These are phyloP conservation scores for Amniculicola lignicola DNA, from an alignment of 495 filamentous ascomycete genomes.

Conservation along the genomic window DNA sequence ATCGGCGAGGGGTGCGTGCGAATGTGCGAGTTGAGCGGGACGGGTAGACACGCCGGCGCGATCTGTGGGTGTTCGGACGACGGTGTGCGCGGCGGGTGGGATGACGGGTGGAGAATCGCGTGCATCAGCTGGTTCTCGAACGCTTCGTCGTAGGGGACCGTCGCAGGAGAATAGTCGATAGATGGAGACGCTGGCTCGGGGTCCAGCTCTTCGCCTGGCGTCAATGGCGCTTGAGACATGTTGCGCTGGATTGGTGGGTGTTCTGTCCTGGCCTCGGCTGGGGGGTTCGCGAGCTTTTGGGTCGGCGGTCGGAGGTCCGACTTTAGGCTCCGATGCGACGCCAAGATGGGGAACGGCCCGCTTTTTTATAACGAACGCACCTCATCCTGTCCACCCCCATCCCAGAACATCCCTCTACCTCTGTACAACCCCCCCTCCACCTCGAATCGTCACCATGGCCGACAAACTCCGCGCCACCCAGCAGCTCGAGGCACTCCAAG, in stretches of 20 bases:
- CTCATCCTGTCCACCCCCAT: background rate
- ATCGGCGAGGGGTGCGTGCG: constrained; percentile 38
- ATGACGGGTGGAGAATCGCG: constrained; percentile 32
- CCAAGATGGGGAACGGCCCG: no score
- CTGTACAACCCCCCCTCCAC: background rate
- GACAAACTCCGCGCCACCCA: constrained; percentile 97
- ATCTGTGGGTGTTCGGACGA: constrained; percentile 23
- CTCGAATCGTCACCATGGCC: constrained; percentile 51
- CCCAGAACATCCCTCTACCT: background rate
- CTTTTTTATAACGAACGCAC: background rate
- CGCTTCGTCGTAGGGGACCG: constrained; percentile 35
- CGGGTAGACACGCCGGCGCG: constrained; percentile 35
- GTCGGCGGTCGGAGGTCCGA: no score
- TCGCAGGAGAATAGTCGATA: constrained; percentile 23
- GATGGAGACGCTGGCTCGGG: constrained; percentile 15
- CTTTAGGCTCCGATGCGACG: no score
- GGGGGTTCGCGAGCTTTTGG: no score
- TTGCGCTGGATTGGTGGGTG: no score
- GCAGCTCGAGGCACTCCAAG: constrained; percentile 92
- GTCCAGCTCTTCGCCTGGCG: constrained; percentile 23
- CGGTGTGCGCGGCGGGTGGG: constrained; percentile 8
- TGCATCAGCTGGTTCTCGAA: constrained; percentile 41
- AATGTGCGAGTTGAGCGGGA: constrained; percentile 38
- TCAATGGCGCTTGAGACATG: constrained; percentile 26
- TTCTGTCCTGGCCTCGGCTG: no score